Evolutionary conservation across 2,329 filamentous ascomycete species (phyloP), one percentile per base, ranked within the genome.

Genomic region (Diaporthe nobilis): DNA sequence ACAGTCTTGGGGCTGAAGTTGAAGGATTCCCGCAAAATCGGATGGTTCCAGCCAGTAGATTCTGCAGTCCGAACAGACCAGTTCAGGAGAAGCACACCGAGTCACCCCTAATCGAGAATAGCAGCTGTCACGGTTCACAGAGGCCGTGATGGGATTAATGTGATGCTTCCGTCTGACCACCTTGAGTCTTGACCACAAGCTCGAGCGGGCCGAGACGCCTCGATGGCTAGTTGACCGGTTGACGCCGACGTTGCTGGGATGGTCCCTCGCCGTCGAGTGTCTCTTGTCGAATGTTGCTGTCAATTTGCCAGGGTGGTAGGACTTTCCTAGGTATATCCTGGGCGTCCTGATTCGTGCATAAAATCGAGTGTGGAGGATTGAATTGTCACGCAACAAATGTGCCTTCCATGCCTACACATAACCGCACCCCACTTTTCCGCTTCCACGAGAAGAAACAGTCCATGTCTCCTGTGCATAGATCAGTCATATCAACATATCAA

Each of bases 161-260:
- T 4, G 9, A 4, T n/a, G 1, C n/a, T 25, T 13, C 20, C 13
- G n/a, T 39, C 65, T 68, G 47, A 42, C 65, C 47, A 68, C 65
- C 31, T 53, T 25, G n/a, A 8, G n/a, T 25, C 31, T n/a, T 20
- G 9, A 68, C 31, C 15, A 20, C 44, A 53, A 68, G 44, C 31
- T 68, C 12, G 22, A 39, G 63, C 63, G 47, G 63, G 22, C 49
- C 65, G 47, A 68, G 34, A 68, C 10, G 47, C 58, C n/a, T n/a
- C 31, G 39, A 9, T n/a, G 44, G n/a, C 65, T 53, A 53, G 34
- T 37, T 68, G 47, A 53, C 65, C 65, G 47, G 22, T 68, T 25
- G 31, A 28, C 49, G 12, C 31, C 47, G 31, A 53, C 4, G 3
- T 53, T 12, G 22, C 34, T 28, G 20, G 65, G 47, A 68, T 68